Evolutionary conservation across 2,329 filamentous ascomycete species (phyloP).

Genomic region (Dactylonectria estremocensis): DNA sequence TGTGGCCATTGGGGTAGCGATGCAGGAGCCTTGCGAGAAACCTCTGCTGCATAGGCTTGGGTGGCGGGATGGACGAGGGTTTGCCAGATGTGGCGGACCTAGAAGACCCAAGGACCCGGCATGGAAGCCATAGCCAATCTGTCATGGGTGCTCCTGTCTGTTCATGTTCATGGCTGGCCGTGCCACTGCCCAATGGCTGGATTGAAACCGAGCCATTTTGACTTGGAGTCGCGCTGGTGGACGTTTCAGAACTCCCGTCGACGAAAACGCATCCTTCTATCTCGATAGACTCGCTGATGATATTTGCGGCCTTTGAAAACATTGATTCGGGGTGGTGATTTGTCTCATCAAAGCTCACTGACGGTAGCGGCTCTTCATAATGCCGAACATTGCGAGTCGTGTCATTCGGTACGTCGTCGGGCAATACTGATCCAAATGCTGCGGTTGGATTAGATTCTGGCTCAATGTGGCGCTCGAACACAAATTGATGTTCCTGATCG

Average conservation of each 20-base stretch:
- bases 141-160: neutral
- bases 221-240: neutral
- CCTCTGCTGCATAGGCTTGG: slow-evolving; percentile 53
- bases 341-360: neutral
- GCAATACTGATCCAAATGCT: neutral
- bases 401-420: neutral
- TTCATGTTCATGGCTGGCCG: slow-evolving; percentile 24
- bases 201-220: neutral
- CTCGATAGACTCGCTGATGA: slow-evolving; percentile 60
- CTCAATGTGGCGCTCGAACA: neutral
- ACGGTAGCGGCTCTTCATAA: neutral
- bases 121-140: slow-evolving; percentile 30
- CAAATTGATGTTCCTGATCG: neutral
- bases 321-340: slow-evolving; percentile 40
- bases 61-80: slow-evolving; percentile 37
- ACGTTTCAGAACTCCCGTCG: slow-evolving; percentile 44
- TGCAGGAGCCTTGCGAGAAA: slow-evolving; percentile 60
- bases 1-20: slow-evolving; percentile 61
- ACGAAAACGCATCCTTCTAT: slow-evolving; percentile 56
- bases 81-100: slow-evolving; percentile 52
- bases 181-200: slow-evolving; percentile 24
- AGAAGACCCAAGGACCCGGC: slow-evolving; percentile 58
- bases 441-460: neutral
- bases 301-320: slow-evolving; percentile 61
- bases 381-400: neutral